Evolutionary conservation across 352 stramenopile species (phyloP).

Genomic region (Poterioochromonas sp.): DNA sequence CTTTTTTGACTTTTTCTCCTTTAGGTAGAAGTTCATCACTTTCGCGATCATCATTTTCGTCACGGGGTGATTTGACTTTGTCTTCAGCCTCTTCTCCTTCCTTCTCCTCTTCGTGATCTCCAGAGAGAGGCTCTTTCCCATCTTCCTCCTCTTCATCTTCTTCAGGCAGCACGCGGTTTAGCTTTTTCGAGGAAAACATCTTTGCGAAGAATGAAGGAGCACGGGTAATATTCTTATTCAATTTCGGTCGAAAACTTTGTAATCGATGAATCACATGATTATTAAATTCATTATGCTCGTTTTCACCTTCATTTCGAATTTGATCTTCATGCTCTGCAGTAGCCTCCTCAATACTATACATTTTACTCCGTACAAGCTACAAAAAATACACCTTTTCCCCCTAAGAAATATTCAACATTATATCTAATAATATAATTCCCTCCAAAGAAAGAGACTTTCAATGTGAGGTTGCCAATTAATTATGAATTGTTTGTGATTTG

Average conservation of each 20-base stretch:
- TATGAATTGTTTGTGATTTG: too few species aligned
- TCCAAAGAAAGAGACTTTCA: too few species aligned
- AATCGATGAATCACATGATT: neutral
- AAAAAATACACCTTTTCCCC: too few species aligned
- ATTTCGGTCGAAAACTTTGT: neutral
- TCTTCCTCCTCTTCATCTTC: neutral
- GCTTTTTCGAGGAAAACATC: neutral
- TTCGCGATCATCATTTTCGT: neutral
- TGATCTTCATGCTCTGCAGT: too few species aligned
- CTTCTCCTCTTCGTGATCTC: neutral
- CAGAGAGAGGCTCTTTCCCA: neutral
- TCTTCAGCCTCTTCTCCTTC: neutral
- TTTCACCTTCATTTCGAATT: too few species aligned
- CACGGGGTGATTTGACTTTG: too few species aligned
- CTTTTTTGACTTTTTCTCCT: neutral
- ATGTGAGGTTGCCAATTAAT: too few species aligned
- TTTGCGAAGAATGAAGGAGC: neutral
- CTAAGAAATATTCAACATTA: too few species aligned
- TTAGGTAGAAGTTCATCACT: neutral
- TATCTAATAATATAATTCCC: too few species aligned
- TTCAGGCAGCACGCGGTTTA: neutral
- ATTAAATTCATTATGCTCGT: too few species aligned
- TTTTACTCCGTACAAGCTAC: too few species aligned
- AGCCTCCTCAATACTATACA: too few species aligned
- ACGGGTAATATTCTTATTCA: neutral